Evolutionary conservation across 2,329 filamentous ascomycete species (phyloP).

Genomic region (Coniochaeta ligniaria): DNA sequence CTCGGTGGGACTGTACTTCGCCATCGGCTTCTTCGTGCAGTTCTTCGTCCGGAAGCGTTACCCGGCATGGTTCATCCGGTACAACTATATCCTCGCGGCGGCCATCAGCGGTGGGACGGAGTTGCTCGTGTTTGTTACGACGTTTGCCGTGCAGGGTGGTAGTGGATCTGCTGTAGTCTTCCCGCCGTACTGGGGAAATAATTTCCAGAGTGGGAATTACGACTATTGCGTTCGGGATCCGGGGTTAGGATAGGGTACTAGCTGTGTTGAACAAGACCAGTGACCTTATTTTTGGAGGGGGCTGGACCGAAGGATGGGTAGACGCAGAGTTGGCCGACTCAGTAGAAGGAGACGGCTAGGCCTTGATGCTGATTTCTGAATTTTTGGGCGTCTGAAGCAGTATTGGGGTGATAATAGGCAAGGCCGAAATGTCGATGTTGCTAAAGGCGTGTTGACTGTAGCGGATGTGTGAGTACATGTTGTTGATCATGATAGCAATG

Average conservation of each 20-base stretch:
- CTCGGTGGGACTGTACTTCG: constrained; percentile 23
- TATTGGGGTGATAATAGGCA: no score
- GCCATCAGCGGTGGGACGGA: constrained; percentile 19
- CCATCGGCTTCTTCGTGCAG: constrained; percentile 23
- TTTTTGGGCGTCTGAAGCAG: no score
- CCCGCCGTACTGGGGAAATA: background rate
- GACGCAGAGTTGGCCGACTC: no score
- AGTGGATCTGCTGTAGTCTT: background rate
- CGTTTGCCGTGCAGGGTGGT: background rate
- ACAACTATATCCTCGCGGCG: constrained; percentile 19
- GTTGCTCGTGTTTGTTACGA: constrained; percentile 14
- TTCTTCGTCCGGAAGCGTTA: constrained; percentile 17
- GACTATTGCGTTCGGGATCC: background rate
- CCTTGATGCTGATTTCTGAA: no score
- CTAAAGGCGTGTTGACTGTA: no score
- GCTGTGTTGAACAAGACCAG: background rate
- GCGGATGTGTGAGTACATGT: no score
- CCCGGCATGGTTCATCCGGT: constrained; percentile 19
- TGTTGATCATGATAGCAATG: no score
- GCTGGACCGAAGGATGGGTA: no score
- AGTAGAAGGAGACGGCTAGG: no score
- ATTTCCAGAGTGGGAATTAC: background rate
- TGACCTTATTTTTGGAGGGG: background rate
- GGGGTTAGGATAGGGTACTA: background rate
- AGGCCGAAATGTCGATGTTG: no score